phyloP scores from a whole-genome alignment of 2,329 filamentous ascomycete genomes.

The Domatiomyces globalis region DNA sequence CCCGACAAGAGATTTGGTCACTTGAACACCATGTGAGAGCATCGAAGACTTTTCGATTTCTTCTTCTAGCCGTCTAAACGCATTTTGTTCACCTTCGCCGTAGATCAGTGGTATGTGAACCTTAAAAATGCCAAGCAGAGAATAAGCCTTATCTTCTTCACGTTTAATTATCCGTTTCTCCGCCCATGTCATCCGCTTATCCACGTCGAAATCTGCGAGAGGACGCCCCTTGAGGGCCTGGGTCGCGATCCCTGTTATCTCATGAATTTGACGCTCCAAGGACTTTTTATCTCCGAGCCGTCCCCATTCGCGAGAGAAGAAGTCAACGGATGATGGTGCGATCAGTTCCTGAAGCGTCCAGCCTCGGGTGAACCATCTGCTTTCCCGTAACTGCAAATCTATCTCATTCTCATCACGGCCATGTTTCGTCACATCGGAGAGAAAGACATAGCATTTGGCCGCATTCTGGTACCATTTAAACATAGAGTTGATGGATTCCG shows the following conservation, averaged over 20 bases:
- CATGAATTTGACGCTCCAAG: constrained; percentile 16
- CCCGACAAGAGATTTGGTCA: constrained; percentile 21
- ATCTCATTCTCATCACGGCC: constrained; percentile 29
- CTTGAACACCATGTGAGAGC: constrained; percentile 25
- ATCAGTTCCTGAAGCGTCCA: constrained; percentile 18
- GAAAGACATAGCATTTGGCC: constrained; percentile 1
- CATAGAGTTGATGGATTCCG: constrained; percentile 16
- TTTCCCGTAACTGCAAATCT: constrained; percentile 23
- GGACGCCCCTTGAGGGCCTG: constrained; percentile 10
- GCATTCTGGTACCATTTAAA: constrained; percentile 14
- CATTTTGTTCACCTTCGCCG: constrained; percentile 22
- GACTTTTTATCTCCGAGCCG: constrained; percentile 27
- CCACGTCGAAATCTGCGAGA: constrained; percentile 6
- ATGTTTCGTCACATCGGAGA: constrained; percentile 21
- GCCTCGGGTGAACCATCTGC: too few species aligned
- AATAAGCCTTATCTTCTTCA: constrained; percentile 21
- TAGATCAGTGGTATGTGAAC: constrained; percentile 28
- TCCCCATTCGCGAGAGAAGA: constrained; percentile 30
- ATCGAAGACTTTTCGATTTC: constrained; percentile 12
- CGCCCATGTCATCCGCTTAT: constrained; percentile 16
- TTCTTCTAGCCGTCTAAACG: constrained; percentile 6
- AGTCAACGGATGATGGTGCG: not conserved
- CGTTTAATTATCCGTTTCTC: constrained; percentile 12
- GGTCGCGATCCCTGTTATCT: constrained; percentile 17
- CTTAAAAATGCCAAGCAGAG: constrained; percentile 18